These are phyloP conservation scores for Salvia rosmarinus DNA, from an alignment of 257 asterid species.

Conservation along the genomic window DNA sequence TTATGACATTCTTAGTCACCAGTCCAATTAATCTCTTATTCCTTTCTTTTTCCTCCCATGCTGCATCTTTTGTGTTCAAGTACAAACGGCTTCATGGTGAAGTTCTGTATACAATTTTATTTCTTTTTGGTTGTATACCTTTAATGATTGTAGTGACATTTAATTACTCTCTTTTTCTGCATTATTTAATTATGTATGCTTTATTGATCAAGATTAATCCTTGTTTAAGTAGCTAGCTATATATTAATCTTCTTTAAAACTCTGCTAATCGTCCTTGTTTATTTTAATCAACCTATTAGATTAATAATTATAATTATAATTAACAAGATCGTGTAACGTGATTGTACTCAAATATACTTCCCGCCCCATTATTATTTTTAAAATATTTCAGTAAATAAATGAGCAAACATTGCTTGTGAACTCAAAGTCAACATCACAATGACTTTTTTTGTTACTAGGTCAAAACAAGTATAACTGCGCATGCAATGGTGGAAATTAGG, in stretches of 20 bases:
- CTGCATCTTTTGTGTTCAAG: conserved; percentile 31
- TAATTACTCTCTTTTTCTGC: conserved; percentile 7
- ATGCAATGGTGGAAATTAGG: conserved; percentile 37
- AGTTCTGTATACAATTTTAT: neutral
- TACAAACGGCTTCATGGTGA: conserved; percentile 44
- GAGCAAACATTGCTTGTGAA: conserved; percentile 17
- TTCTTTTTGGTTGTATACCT: conserved; percentile 11
- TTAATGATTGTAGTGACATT: conserved; percentile 37
- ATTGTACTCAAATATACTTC: conserved; percentile 38
- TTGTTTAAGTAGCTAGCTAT: conserved; percentile 37
- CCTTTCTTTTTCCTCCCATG: conserved; percentile 22
- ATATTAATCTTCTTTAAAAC: neutral
- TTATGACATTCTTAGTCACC: conserved; percentile 15
- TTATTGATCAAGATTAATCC: conserved; percentile 27
- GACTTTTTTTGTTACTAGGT: conserved; percentile 28
- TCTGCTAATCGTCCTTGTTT: conserved; percentile 9
- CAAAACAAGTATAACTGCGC: conserved; percentile 35
- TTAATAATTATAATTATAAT: conserved; percentile 31
- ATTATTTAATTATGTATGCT: conserved; percentile 37
- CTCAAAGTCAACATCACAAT: conserved; percentile 25
- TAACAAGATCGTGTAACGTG: conserved; percentile 32
- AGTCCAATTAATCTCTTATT: neutral
- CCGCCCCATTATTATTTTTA: conserved; percentile 35
- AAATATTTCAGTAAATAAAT: neutral
- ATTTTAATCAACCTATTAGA: conserved; percentile 3